Evolutionary conservation across 371 early-diverging fungal genomes (phyloP).

Genomic region (Dichotomocladium elegans): DNA sequence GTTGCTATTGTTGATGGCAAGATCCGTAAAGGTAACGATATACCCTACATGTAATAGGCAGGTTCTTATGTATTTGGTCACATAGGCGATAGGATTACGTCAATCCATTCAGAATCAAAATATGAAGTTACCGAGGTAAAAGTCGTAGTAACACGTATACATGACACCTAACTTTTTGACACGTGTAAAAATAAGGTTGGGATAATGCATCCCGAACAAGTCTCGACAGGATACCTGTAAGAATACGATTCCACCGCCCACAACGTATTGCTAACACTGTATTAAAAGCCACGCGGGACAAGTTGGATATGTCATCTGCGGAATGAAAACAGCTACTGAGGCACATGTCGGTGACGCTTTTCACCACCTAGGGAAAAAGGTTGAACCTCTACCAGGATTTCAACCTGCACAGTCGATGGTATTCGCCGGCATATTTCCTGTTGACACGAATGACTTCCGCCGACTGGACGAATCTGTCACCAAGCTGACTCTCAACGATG

Average conservation of each 20-base stretch:
- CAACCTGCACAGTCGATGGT: constrained; percentile 91
- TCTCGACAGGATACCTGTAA: constrained; percentile 71
- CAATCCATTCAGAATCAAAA: constrained; percentile 66
- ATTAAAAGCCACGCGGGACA: constrained; percentile 79
- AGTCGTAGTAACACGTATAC: neutral
- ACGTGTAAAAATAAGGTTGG: constrained; percentile 72
- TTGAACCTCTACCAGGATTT: constrained; percentile 85
- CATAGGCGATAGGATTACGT: constrained; percentile 79
- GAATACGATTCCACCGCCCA: constrained; percentile 11
- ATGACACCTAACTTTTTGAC: neutral
- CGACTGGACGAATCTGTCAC: constrained; percentile 88
- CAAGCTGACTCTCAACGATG: constrained; percentile 91
- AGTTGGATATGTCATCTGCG: constrained; percentile 91
- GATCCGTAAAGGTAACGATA: constrained; percentile 67
- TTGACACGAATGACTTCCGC: constrained; percentile 85
- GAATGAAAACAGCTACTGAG: constrained; percentile 91
- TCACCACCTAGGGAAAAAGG: constrained; percentile 55
- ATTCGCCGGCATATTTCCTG: constrained; percentile 93
- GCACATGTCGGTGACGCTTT: constrained; percentile 97
- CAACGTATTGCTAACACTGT: neutral
- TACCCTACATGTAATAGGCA: too few species aligned
- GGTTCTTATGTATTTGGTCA: neutral
- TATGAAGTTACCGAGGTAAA: constrained; percentile 83
- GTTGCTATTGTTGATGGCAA: constrained; percentile 85
- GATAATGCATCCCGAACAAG: constrained; percentile 91